Base-by-base conservation (phyloP, 2,329 filamentous ascomycete species). In the Fonsecaea erecta region DNA sequence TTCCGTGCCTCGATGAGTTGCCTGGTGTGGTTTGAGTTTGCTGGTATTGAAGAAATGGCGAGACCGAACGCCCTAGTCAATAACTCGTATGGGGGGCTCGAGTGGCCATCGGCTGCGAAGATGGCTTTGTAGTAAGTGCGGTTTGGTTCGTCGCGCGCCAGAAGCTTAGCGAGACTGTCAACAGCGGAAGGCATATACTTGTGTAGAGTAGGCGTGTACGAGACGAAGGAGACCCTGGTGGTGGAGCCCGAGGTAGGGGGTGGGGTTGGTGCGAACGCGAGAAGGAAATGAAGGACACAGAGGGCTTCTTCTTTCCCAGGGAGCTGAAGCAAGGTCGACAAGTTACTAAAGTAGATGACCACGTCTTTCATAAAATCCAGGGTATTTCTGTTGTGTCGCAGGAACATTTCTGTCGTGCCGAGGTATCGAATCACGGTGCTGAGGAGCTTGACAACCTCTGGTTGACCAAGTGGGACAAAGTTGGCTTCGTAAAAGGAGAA, bases 321-420 rank as follows among this genome's bases (percentile, higher is more conserved):
- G 43, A 99, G 82, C 74, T 94, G 90, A 59, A 98, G 85, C 9
- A 87, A 86, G 53, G 91, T 87, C 7, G 93, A 88, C 54, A 96
- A 87, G 76, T 99, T 98, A 63, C 94, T 97, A 61, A 99, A 82
- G 70, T 96, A 88, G 16, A 92, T 89, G 64, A 98, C 87, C 32
- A 93, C 83, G 76, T 99, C 95, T 79, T 99, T 99, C 91, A 97
- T 96, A 73, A 98, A 94, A 77, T 99, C 95, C 70, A 97, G 82
- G 0, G 91, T 95, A 77, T 97, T 97, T 73, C 86, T 83, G 70
- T 95, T 86, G 2, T 88, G 92, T 43, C 92, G 88, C 48, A 98
- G 80, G 32, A 98, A 84, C 84, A 94, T 91, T 71, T 92, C 92
- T 14, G 93, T 89, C 3, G 93, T 97, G 32, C 94, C 95, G 14